Percentiles rank a stretch among this genome's conserved stretches.
Evolutionary conservation across 148 eudicot genomes (phyloP).

Genomic region (Fagopyrum esculentum): DNA sequence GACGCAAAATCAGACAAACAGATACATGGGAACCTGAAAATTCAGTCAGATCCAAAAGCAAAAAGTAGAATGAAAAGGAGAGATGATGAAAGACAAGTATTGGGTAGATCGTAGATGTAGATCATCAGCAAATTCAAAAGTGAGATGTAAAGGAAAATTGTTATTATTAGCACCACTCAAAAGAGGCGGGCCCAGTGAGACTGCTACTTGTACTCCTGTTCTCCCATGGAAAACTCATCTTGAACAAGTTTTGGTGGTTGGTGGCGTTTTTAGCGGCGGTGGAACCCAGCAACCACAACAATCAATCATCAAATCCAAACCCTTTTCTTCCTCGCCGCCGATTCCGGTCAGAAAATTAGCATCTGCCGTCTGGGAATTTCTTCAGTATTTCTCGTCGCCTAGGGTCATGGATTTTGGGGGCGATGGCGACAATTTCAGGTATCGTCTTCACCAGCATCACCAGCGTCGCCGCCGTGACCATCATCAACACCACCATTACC

Average conservation of each 20-base stretch:
- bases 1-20: neutral
- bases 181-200: slow-evolving; percentile 20
- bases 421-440: slow-evolving; percentile 11
- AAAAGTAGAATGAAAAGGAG: neutral
- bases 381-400: slow-evolving; percentile 13
- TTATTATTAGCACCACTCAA: slow-evolving; percentile 18
- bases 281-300: slow-evolving; percentile 13
- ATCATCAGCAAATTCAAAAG: neutral
- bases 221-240: slow-evolving; percentile 18
- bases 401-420: slow-evolving; percentile 24
- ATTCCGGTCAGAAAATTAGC: slow-evolving; percentile 29
- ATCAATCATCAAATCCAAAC: neutral
- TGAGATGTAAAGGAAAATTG: slow-evolving; percentile 14
- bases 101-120: neutral
- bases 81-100: slow-evolving; percentile 12
- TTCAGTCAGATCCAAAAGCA: neutral
- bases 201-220: slow-evolving; percentile 22
- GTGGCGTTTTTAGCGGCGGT: slow-evolving; percentile 17
- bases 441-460: slow-evolving; percentile 11
- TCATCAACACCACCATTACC: neutral
- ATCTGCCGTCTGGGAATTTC: slow-evolving; percentile 31
- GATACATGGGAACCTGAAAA: neutral
- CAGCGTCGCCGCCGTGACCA: slow-evolving; percentile 12
- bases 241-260: neutral
- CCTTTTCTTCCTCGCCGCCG: slow-evolving; percentile 13